phyloP scores from a whole-genome alignment of 208 protist genomes.

The Phytomonas sp. region DNA sequence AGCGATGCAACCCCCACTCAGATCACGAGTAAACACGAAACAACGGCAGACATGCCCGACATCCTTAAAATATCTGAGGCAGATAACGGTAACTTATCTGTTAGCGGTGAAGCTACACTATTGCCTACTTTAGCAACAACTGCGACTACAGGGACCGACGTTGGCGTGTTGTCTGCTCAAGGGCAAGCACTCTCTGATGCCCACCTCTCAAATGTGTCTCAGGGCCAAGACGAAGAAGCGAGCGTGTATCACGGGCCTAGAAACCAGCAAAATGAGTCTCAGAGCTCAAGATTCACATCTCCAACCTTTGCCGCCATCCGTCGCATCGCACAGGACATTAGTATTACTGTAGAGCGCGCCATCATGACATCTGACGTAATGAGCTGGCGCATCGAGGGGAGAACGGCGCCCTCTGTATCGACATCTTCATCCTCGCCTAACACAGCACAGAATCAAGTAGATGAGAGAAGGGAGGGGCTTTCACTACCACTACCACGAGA shows the following conservation, averaged over 20 bases:
- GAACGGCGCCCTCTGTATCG: neutral
- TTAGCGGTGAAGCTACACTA: neutral
- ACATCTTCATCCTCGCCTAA: neutral
- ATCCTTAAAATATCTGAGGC: neutral
- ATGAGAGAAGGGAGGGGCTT: constrained; percentile 12
- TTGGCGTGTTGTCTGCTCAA: neutral
- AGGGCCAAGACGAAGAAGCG: neutral
- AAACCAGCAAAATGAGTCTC: neutral
- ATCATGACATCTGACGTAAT: neutral
- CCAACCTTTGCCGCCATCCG: neutral
- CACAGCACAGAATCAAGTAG: neutral
- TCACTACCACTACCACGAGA: neutral
- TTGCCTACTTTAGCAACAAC: neutral
- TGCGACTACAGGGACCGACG: neutral
- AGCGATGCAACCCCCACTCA: neutral
- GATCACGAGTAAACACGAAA: neutral
- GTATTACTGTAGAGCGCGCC: neutral
- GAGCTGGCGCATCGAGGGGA: neutral
- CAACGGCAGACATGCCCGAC: neutral
- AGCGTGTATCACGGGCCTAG: neutral
- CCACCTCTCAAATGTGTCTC: neutral
- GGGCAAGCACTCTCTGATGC: neutral
- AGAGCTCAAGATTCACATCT: neutral
- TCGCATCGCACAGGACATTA: neutral
- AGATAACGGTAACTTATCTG: neutral